These are phyloP conservation scores for Hericium erinaceus DNA, from an alignment of 768 basidiomycete species.

Conservation along the genomic window DNA sequence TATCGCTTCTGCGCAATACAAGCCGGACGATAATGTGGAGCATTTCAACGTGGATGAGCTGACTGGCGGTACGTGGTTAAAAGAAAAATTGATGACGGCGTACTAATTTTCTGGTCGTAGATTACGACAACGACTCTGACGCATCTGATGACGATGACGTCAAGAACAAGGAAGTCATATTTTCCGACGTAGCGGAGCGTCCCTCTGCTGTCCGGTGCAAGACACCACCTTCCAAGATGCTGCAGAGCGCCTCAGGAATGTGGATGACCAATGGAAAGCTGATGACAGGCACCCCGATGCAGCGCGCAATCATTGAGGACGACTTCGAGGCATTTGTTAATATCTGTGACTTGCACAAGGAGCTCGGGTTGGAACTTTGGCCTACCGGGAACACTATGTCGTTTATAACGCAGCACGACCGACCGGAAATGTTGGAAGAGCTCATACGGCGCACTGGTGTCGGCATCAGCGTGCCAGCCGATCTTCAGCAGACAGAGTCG, in stretches of 20 bases:
- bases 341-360: conserved; percentile 34
- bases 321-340: conserved; percentile 45
- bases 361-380: conserved; percentile 23
- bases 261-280: background rate
- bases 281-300: conserved; percentile 18
- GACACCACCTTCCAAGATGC: conserved; percentile 29
- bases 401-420: conserved; percentile 33
- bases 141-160: conserved; percentile 25
- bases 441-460: conserved; percentile 44
- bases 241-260: conserved; percentile 15
- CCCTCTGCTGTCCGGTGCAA: conserved; percentile 34
- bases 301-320: conserved; percentile 30
- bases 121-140: conserved; percentile 22
- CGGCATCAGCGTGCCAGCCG: conserved; percentile 14
- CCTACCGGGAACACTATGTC: conserved; percentile 12
- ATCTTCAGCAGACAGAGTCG: conserved; percentile 25
- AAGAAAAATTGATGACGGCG: background rate
- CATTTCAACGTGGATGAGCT: conserved; percentile 22
- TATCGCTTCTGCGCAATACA: conserved; percentile 47
- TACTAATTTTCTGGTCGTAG: background rate
- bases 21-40: conserved; percentile 22
- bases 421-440: conserved; percentile 44
- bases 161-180: conserved; percentile 34
- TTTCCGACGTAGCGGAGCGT: conserved; percentile 44
- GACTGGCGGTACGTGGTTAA: background rate